These are phyloP conservation scores for Scenedesmus sp. DNA, from an alignment of 163 green algal species.

Conservation along the genomic window DNA sequence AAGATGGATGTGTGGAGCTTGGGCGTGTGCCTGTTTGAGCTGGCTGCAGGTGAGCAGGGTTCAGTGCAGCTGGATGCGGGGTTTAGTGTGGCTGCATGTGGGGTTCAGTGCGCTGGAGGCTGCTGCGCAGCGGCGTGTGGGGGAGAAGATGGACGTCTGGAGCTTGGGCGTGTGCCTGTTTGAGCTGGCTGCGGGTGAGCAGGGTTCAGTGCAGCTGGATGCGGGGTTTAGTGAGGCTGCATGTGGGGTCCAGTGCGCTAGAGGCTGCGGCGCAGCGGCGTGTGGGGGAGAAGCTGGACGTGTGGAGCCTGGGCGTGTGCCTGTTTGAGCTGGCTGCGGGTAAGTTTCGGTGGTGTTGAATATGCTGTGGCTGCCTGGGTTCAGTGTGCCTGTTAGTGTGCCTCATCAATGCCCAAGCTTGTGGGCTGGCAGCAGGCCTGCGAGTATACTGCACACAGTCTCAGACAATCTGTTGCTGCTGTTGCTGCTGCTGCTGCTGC, in stretches of 20 bases:
- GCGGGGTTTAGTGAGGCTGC: too few relatives aligned
- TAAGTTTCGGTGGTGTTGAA: not conserved
- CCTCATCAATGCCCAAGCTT: too few relatives aligned
- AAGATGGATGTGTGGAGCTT: slow-evolving; percentile 86
- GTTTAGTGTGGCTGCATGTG: not conserved
- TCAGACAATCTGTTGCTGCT: too few relatives aligned
- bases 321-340: slow-evolving; percentile 80
- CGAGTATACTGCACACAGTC: too few relatives aligned
- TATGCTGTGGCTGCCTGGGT: too few relatives aligned
- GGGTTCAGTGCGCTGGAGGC: slow-evolving; percentile 36
- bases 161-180: slow-evolving; percentile 79
- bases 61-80: not conserved
- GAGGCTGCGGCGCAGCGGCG: slow-evolving; percentile 58
- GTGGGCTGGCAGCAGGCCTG: too few relatives aligned
- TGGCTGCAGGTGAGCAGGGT: slow-evolving; percentile 69
- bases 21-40: slow-evolving; percentile 82
- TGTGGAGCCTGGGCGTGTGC: slow-evolving; percentile 82
- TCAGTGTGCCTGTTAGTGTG: too few relatives aligned
- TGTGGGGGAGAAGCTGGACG: slow-evolving; percentile 76
- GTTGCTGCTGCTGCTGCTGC: not conserved
- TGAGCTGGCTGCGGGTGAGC: slow-evolving; percentile 73
- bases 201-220: not conserved
- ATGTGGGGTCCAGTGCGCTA: slow-evolving; percentile 1
- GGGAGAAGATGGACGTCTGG: slow-evolving; percentile 82
- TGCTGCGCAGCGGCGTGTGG: slow-evolving; percentile 60